Base-by-base conservation (phyloP, 768 basidiomycete species). In the Mycena indigotica region DNA sequence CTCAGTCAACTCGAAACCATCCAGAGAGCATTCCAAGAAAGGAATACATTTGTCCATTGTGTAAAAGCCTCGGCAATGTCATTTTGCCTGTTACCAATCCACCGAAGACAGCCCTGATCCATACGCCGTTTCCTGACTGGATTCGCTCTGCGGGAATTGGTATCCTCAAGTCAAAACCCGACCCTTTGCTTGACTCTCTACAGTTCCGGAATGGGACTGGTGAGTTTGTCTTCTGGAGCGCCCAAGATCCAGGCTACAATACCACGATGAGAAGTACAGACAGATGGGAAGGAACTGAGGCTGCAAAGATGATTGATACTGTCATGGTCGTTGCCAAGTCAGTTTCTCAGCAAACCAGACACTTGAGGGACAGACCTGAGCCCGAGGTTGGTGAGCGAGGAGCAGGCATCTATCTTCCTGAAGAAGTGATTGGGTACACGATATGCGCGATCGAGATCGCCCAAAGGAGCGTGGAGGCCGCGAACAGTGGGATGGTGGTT, bases 31-130 rank as follows among this genome's bases (percentile, higher is more conserved):
- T 95, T n/a, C 85, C 89, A 16, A 83, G 97, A 38, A 89, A 90
- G 64, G 97, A 99, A 67, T 98, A 88, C 74, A 91, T 98, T 46
- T 99, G 97, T 65, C 97, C 97, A 1, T 76, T 99, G 3, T 99
- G 97, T 78, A 98, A 98, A 74, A 94, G 92, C 65, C 78, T 98
- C 5, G 95, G 96, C 3, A 99, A 99, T 70, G 85, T 94, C 28
- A 88, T 99, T 39, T 80, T 99, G 1, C 97, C 97, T 0, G 87
- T 95, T 17, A 78, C 82, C 4, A 76, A 77, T 13, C 77, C 86
- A 0, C 70, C 78, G 12, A 63, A 63, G n/a, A 80, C 75, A 30
- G 70, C 79, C 23, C 78, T 85, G 52, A 89, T 83, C 56, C 73
- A 72, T 3, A 73, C 84, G 0, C 81, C 88, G 0, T 91, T 97